A percentile compares a stretch with the other conserved stretches of the same genome.
Evolutionary conservation across 108 stramenopile genomes (phyloP).

Genomic region (Nannochloropsis granulata): DNA sequence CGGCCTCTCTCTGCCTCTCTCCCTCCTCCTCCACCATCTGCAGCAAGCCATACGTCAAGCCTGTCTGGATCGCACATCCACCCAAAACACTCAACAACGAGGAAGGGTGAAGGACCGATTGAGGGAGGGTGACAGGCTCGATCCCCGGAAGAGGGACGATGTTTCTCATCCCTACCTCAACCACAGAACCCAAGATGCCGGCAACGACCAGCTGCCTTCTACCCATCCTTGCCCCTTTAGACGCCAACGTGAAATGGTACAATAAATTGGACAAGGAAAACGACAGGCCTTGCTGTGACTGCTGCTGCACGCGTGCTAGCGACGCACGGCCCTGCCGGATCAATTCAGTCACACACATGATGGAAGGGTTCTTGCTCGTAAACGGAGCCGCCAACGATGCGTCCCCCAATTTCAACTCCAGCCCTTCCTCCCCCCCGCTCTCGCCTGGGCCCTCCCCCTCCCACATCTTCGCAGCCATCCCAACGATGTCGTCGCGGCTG

Average conservation of each 20-base stretch:
- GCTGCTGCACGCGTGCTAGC: neutral
- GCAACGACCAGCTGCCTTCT: neutral
- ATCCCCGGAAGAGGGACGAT: neutral
- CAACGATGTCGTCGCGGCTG: neutral
- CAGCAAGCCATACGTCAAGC: neutral
- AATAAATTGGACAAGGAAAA: neutral
- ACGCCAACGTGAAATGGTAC: neutral
- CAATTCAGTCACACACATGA: conserved; percentile 53
- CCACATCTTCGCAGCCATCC: neutral
- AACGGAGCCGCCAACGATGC: conserved; percentile 89
- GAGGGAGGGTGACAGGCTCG: neutral
- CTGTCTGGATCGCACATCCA: conserved; percentile 1
- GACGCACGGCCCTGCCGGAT: conserved; percentile 66
- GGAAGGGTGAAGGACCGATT: conserved; percentile 7
- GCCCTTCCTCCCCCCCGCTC: neutral
- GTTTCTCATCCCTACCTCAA: neutral
- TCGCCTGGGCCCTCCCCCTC: neutral
- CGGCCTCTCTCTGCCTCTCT: neutral
- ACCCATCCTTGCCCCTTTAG: neutral
- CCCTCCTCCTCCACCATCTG: neutral
- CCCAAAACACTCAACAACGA: conserved; percentile 4
- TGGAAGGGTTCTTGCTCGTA: conserved; percentile 83
- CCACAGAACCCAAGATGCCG: neutral
- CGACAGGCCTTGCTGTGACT: neutral
- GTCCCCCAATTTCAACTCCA: conserved; percentile 50